Percentiles rank a stretch among this genome's conserved stretches.
Evolutionary conservation across 805 yeast genomes (phyloP).

Genomic region (Lipomyces starkeyi): DNA sequence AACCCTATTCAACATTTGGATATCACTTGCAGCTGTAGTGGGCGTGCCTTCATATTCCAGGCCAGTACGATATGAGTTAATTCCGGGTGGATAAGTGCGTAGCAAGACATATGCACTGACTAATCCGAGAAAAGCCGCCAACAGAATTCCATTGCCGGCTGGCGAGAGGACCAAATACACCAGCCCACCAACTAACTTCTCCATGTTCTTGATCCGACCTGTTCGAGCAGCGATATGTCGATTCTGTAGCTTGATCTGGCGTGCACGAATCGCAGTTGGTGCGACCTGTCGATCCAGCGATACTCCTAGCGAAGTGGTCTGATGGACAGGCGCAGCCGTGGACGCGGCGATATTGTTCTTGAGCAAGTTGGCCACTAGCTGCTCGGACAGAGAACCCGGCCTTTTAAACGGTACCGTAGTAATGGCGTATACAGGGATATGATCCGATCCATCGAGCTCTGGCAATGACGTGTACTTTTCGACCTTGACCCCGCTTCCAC

Average conservation of each 20-base stretch:
- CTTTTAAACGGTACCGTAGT: slow-evolving; percentile 53
- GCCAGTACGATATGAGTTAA: not conserved
- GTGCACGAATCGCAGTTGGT: not conserved
- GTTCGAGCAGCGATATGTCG: slow-evolving; percentile 26
- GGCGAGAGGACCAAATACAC: slow-evolving; percentile 22
- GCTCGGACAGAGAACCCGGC: slow-evolving; percentile 17
- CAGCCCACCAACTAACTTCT: slow-evolving; percentile 15
- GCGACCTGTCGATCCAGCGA: slow-evolving; percentile 14
- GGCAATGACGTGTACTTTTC: slow-evolving; percentile 58
- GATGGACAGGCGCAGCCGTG: not conserved
- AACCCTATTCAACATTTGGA: too few species aligned
- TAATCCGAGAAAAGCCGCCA: slow-evolving; percentile 14
- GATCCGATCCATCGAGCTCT: slow-evolving; percentile 69
- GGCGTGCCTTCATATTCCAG: not conserved
- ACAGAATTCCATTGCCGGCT: slow-evolving; percentile 15
- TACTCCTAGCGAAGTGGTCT: not conserved
- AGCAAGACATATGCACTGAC: slow-evolving; percentile 19
- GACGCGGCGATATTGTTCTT: slow-evolving; percentile 21
- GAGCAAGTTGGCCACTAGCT: slow-evolving; percentile 18
- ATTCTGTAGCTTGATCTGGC: slow-evolving; percentile 29
- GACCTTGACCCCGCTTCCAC: slow-evolving; percentile 42
- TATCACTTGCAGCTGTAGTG: too few species aligned
- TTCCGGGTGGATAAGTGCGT: not conserved
- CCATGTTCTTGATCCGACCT: slow-evolving; percentile 22
- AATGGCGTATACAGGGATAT: slow-evolving; percentile 71